Conservation (phyloP, 73 alveolate species). For the Paramecium primaurelia region DNA sequence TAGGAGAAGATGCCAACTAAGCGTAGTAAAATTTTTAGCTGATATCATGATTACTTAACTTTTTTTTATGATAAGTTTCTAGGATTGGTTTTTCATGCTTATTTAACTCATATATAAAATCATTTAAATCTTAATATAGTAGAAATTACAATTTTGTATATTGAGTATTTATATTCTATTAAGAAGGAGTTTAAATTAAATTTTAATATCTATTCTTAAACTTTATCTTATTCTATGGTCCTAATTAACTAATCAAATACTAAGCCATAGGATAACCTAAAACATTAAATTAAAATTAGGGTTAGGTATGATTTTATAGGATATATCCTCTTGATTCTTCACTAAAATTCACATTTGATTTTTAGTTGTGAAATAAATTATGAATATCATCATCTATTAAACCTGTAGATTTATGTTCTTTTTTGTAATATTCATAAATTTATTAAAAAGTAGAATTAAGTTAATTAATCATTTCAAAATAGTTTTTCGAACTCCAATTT, state of each 20-base stretch:
- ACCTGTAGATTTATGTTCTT: background rate
- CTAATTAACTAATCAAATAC: background rate
- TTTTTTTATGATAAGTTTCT: background rate
- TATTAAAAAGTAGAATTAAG: background rate
- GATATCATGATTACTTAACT: background rate
- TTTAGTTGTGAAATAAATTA: background rate
- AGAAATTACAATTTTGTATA: background rate
- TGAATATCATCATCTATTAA: background rate
- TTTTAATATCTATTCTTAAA: background rate
- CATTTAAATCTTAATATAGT: background rate
- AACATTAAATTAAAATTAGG: background rate
- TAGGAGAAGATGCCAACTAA: background rate
- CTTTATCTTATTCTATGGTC: background rate
- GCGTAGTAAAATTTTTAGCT: background rate
- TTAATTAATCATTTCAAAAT: background rate
- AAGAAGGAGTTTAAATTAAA: background rate
- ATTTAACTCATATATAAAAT: background rate
- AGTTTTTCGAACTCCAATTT: conserved; percentile 1
- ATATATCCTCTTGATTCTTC: background rate
- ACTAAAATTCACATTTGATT: background rate
- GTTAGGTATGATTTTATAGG: background rate
- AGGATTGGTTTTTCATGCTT: background rate
- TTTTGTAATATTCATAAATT: background rate
- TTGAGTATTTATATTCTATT: background rate
- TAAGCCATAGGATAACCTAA: background rate